These are phyloP conservation scores for Basipetospora chlamydospora DNA, from an alignment of 2,329 filamentous ascomycete species.

Conservation along the genomic window DNA sequence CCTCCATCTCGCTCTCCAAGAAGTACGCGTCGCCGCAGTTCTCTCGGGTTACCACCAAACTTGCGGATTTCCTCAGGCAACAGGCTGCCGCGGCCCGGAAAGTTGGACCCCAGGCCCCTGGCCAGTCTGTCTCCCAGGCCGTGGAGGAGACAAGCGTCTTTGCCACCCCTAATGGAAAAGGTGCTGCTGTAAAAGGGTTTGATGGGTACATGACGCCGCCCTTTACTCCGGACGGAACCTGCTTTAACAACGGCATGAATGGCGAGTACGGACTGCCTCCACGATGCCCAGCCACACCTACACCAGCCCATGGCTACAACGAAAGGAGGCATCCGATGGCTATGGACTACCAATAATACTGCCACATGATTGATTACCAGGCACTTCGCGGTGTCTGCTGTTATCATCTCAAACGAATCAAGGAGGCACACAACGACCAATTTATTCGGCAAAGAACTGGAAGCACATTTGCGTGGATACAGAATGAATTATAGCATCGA, in stretches of 20 bases:
- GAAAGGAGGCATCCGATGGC: conserved; percentile 14
- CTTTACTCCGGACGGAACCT: conserved; percentile 62
- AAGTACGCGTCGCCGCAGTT: conserved; percentile 43
- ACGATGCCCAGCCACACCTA: conserved; percentile 48
- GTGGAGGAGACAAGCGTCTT: conserved; percentile 45
- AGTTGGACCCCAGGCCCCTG: conserved; percentile 16
- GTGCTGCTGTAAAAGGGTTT: conserved; percentile 43
- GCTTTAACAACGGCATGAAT: conserved; percentile 30
- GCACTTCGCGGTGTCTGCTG: conserved; percentile 1
- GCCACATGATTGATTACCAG: background rate
- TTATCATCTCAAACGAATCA: background rate
- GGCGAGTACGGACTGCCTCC: conserved; percentile 36
- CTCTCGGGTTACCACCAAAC: conserved; percentile 38
- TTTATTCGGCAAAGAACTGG: conserved; percentile 7
- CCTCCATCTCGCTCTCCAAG: conserved; percentile 41
- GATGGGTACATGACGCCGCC: conserved; percentile 74
- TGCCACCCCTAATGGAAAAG: conserved; percentile 62
- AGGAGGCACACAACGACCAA: background rate
- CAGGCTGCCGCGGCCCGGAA: conserved; percentile 41
- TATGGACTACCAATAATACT: conserved; percentile 8
- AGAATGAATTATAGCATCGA: conserved; percentile 18
- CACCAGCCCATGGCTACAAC: conserved; percentile 30
- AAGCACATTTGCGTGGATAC: conserved; percentile 12
- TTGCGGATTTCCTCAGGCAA: conserved; percentile 43
- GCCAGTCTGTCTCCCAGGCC: conserved; percentile 46